phyloP scores from a whole-genome alignment of 306 rosid species.

The Dicorynia guianensis region DNA sequence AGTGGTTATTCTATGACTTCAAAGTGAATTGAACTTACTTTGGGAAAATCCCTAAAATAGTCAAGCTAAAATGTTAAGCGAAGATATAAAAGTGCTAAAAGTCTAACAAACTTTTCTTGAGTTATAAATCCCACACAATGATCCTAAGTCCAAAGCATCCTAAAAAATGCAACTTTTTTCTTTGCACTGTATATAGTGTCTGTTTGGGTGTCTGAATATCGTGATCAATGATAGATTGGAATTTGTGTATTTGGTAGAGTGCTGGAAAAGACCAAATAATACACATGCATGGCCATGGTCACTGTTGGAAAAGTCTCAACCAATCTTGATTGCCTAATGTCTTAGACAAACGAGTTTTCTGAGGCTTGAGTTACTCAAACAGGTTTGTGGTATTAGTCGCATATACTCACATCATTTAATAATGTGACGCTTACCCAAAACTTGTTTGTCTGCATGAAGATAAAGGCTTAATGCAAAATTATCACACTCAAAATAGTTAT shows the following conservation, averaged over 20 bases:
- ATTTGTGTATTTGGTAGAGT: conserved; percentile 58
- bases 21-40: too few relatives aligned
- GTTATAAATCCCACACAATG: conserved; percentile 12
- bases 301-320: conserved; percentile 84
- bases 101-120: too few relatives aligned
- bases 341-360: conserved; percentile 62
- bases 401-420: background rate
- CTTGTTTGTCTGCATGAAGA: background rate
- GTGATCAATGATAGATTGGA: conserved; percentile 27
- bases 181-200: conserved; percentile 10
- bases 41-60: too few relatives aligned
- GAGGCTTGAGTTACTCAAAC: conserved; percentile 74
- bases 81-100: too few relatives aligned
- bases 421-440: background rate
- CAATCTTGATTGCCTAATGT: conserved; percentile 63
- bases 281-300: conserved; percentile 74
- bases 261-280: conserved; percentile 78
- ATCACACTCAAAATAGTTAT: too few relatives aligned
- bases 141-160: conserved; percentile 25
- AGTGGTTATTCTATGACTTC: too few relatives aligned
- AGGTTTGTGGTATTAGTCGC: conserved; percentile 49
- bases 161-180: background rate
- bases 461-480: background rate
- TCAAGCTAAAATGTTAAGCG: too few relatives aligned
- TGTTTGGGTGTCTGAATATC: conserved; percentile 9